Evolutionary conservation across 1,284 basidiomycete species (phyloP).

Genomic region (Gymnopus androsaceus): DNA sequence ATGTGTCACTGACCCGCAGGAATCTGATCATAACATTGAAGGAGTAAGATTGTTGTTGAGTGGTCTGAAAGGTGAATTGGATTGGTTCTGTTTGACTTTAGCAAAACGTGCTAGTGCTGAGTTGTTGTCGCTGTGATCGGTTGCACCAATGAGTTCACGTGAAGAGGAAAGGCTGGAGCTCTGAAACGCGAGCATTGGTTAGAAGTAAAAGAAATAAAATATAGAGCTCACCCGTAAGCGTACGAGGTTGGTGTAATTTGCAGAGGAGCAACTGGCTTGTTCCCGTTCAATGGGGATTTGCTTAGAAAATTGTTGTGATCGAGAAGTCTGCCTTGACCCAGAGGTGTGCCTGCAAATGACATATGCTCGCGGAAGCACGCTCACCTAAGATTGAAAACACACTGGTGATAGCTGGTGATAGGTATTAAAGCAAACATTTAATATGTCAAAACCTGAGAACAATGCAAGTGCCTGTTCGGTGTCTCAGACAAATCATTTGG

Average conservation of each 20-base stretch:
- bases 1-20: constrained; percentile 44
- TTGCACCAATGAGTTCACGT: constrained; percentile 26
- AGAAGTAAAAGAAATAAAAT: constrained; percentile 22
- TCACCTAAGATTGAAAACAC: not conserved
- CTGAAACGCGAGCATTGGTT: constrained; percentile 37
- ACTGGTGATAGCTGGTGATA: too few species aligned
- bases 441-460: too few species aligned
- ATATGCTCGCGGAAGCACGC: constrained; percentile 36
- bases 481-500: too few species aligned
- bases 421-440: too few species aligned
- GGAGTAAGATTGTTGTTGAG: constrained; percentile 52
- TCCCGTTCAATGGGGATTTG: constrained; percentile 47
- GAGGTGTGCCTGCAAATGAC: constrained; percentile 81
- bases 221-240: constrained; percentile 60
- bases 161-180: constrained; percentile 49
- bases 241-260: constrained; percentile 50
- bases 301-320: constrained; percentile 77
- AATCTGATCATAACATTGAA: constrained; percentile 36
- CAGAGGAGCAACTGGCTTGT: constrained; percentile 39
- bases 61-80: constrained; percentile 43
- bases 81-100: constrained; percentile 48
- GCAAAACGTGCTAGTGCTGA: constrained; percentile 40
- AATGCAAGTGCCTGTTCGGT: too few species aligned
- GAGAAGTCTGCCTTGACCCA: constrained; percentile 81
- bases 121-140: constrained; percentile 39